A percentile compares a stretch with the other conserved stretches of the same genome.
These are phyloP conservation scores for Coelastrella sp. DNA, from an alignment of 139 green algal genomes.

Conservation along the genomic window DNA sequence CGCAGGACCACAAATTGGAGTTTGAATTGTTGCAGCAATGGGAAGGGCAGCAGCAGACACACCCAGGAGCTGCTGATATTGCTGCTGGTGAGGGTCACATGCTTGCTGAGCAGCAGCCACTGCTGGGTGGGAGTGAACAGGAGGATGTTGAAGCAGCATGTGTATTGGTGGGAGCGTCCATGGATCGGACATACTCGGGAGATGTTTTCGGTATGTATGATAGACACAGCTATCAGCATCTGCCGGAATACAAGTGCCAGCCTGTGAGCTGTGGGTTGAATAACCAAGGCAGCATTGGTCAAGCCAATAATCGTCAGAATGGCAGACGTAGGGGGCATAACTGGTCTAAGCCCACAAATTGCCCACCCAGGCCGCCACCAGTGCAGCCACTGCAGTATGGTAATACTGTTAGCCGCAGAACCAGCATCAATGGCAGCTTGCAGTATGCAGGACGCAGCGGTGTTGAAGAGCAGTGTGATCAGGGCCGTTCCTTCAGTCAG, in stretches of 20 bases:
- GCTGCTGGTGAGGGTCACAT: neutral
- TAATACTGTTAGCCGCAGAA: neutral
- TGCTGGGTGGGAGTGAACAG: conserved; percentile 24
- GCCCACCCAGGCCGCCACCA: conserved; percentile 20
- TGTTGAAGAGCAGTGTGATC: no score
- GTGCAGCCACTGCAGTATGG: conserved; percentile 2
- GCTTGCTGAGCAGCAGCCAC: conserved; percentile 10
- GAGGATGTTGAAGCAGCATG: conserved; percentile 42
- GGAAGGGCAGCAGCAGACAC: conserved; percentile 32
- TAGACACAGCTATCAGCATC: neutral
- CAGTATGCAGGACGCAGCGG: no score
- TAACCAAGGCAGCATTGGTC: no score
- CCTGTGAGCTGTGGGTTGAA: neutral
- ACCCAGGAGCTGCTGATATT: neutral
- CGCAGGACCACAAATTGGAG: neutral
- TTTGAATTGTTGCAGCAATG: neutral
- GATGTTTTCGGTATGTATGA: conserved; percentile 6
- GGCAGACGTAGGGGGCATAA: conserved; percentile 28
- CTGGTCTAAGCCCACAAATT: conserved; percentile 41
- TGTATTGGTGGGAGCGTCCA: conserved; percentile 35
- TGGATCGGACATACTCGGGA: conserved; percentile 27
- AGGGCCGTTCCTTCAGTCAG: neutral
- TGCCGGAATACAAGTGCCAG: neutral
- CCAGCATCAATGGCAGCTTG: neutral
- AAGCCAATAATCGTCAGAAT: neutral